Evolutionary conservation across 768 basidiomycete genomes (phyloP), one percentile per base, ranked within the genome.

Genomic region (Amylocystis lapponica): DNA sequence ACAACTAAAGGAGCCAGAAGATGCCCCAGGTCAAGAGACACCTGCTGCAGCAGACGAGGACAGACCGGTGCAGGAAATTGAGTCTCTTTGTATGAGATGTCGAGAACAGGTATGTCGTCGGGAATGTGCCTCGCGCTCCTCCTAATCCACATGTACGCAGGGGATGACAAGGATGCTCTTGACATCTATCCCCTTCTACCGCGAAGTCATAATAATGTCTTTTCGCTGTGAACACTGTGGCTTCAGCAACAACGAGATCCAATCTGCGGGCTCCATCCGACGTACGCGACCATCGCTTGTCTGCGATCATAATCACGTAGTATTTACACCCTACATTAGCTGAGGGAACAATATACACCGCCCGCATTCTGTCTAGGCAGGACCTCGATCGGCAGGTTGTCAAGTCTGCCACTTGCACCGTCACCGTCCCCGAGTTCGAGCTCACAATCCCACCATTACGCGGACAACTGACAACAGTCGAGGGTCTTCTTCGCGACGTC

Each of bases 171-270:
- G 92, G 32, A 65, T 99, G 54, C 77, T 99, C 54, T 70, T 99
- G 37, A 97, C 94, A 0, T 81, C 83, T 3, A 99, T 99, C 37
- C 96, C 96, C 0, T 98, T 82, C 70, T 98, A 98, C 71, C 73
- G 79, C 34, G 90, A 99, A 62, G 83, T 98, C 39, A 87, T 99
- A 50, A 79, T 98, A 47, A 92, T 95, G 81, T 94, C 91, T 29
- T 99, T 99, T 70, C 77, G 85, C 44, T 99, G 96, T 60, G 90
- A 95, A 45, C 83, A 92, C 56, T 99, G 96, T 55, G 93, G 92
- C 8, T 65, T 72, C 50, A 62, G 73, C 30, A 98, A 99, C 64
- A 99, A 95, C 61, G 95, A 98, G 66, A 83, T 95, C 34, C 92
- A 97, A 56, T 79, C 88, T 7, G 96, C 96, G 0, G 87, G 88